A percentile compares a stretch with the other conserved stretches of the same genome.
Evolutionary conservation across 169 alveolate species (phyloP).

Genomic region (Plasmodium berghei): DNA sequence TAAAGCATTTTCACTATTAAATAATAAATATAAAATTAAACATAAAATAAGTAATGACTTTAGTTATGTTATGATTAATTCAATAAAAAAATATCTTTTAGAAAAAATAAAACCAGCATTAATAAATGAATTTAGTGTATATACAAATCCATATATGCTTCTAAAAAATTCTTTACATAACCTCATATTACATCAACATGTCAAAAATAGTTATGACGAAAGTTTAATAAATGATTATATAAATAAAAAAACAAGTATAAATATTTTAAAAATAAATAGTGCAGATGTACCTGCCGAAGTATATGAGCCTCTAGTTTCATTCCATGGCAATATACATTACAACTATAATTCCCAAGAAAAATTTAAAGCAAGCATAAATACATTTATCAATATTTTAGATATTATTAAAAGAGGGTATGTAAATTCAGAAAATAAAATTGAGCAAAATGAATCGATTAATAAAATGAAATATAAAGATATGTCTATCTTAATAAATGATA

Average conservation of each 20-base stretch:
- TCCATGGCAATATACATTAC: slow-evolving; percentile 77
- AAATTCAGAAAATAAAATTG: background rate
- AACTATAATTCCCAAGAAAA: slow-evolving; percentile 25
- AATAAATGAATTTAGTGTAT: slow-evolving; percentile 50
- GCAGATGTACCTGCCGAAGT: slow-evolving; percentile 82
- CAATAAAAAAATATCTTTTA: slow-evolving; percentile 27
- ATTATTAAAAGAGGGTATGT: background rate
- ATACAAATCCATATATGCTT: slow-evolving; percentile 63
- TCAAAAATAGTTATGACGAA: slow-evolving; percentile 68
- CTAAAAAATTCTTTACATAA: slow-evolving; percentile 44
- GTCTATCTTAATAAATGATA: slow-evolving; percentile 1
- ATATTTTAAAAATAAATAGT: slow-evolving; percentile 53
- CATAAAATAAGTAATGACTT: slow-evolving; percentile 48
- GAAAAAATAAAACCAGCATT: slow-evolving; percentile 51
- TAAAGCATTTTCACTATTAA: slow-evolving; percentile 29
- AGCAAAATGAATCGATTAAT: background rate
- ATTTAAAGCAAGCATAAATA: slow-evolving; percentile 4
- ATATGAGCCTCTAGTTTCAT: slow-evolving; percentile 83
- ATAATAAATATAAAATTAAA: slow-evolving; percentile 32
- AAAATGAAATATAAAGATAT: background rate
- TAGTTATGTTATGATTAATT: slow-evolving; percentile 31
- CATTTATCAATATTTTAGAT: background rate
- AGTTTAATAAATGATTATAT: slow-evolving; percentile 21
- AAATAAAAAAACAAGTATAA: slow-evolving; percentile 21
- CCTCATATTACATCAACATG: slow-evolving; percentile 34